A percentile compares a stretch with the other conserved stretches of the same genome.
These are phyloP conservation scores for Teunomyces panamensis DNA, from an alignment of 805 yeast species.

Conservation along the genomic window DNA sequence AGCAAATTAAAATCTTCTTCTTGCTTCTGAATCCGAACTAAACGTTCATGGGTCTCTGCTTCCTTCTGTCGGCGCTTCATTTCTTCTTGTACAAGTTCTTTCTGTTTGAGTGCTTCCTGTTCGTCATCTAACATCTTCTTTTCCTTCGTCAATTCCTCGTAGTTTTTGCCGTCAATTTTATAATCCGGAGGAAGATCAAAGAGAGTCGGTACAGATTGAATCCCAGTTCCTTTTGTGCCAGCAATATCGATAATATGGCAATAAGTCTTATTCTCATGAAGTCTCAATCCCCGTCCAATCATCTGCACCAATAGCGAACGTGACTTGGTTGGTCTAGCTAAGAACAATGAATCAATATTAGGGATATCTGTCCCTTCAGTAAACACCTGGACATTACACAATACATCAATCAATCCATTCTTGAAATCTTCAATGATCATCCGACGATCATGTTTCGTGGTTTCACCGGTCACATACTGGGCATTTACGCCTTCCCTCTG, in stretches of 20 bases:
- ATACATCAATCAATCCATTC: slow-evolving; percentile 60
- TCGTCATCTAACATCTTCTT: slow-evolving; percentile 11
- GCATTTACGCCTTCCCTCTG: slow-evolving; percentile 62
- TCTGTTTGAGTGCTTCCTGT: neutral
- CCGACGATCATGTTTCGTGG: slow-evolving; percentile 51
- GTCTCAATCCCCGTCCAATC: slow-evolving; percentile 86
- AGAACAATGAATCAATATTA: slow-evolving; percentile 71
- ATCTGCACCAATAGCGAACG: slow-evolving; percentile 71
- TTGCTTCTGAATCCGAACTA: neutral
- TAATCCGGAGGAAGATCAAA: slow-evolving; percentile 27
- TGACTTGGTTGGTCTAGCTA: slow-evolving; percentile 82
- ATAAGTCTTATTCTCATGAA: slow-evolving; percentile 54
- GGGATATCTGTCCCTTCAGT: slow-evolving; percentile 97
- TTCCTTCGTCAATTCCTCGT: slow-evolving; percentile 19
- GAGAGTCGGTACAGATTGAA: slow-evolving; percentile 34
- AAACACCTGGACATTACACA: slow-evolving; percentile 84
- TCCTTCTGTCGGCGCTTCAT: neutral
- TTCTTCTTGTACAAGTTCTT: neutral
- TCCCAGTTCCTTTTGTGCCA: slow-evolving; percentile 54
- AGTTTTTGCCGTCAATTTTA: slow-evolving; percentile 21
- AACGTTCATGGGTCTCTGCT: neutral
- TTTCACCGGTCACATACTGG: slow-evolving; percentile 66
- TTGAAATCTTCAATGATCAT: slow-evolving; percentile 56
- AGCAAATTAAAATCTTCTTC: slow-evolving; percentile 1
- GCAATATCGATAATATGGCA: slow-evolving; percentile 81